Evolutionary conservation across 1,284 basidiomycete genomes (phyloP).

Genomic region (Cutaneotrichosporon arboriforme): DNA sequence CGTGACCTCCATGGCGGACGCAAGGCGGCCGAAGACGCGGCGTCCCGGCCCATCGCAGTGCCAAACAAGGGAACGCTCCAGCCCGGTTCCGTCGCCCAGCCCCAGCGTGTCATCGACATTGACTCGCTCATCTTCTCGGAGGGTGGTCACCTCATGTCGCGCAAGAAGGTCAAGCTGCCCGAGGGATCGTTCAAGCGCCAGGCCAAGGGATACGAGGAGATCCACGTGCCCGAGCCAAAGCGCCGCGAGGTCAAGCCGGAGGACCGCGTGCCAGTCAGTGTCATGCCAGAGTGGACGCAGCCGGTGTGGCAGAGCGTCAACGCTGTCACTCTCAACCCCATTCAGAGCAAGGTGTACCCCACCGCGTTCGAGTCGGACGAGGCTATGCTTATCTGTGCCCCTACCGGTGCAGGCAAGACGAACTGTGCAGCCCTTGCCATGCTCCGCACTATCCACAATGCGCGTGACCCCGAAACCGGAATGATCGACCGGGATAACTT

Average conservation of each 20-base stretch:
- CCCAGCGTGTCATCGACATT: constrained; percentile 80
- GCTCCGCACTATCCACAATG: constrained; percentile 78
- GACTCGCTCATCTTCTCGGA: constrained; percentile 94
- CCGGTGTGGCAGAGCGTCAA: constrained; percentile 65
- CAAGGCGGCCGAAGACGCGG: constrained; percentile 50
- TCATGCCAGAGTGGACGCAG: constrained; percentile 80
- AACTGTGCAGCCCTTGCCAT: constrained; percentile 96
- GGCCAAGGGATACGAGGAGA: constrained; percentile 96
- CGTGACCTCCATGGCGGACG: constrained; percentile 77
- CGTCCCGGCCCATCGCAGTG: constrained; percentile 53
- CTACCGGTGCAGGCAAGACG: constrained; percentile 99
- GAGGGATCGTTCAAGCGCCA: constrained; percentile 96
- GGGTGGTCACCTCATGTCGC: constrained; percentile 94
- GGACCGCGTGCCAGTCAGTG: constrained; percentile 69
- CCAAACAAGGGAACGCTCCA: constrained; percentile 83
- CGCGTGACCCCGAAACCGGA: constrained; percentile 75
- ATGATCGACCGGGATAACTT: constrained; percentile 83
- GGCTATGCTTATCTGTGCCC: constrained; percentile 91
- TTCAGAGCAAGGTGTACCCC: constrained; percentile 92
- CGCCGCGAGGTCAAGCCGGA: constrained; percentile 60
- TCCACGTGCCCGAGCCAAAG: constrained; percentile 92
- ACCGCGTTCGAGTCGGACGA: constrained; percentile 92
- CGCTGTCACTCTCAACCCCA: constrained; percentile 63
- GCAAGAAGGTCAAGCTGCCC: constrained; percentile 96
- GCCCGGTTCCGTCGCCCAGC: constrained; percentile 80